Percentiles rank a stretch among this genome's conserved stretches.
These are phyloP conservation scores for Perkinsela sp. DNA, from an alignment of 208 protist species.

Conservation along the genomic window DNA sequence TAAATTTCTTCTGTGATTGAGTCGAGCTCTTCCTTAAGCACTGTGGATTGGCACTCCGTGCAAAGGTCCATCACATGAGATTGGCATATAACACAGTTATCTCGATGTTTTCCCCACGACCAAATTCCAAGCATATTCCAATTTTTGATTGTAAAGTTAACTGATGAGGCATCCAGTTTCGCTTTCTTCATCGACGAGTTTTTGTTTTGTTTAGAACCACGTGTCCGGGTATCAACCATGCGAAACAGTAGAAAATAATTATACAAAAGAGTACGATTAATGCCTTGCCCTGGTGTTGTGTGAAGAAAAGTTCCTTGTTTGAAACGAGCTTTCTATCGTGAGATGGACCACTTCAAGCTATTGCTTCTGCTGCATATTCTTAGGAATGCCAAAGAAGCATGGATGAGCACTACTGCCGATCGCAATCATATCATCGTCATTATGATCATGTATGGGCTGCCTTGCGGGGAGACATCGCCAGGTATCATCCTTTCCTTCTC, in stretches of 20 bases:
- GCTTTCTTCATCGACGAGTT: no score
- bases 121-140: conserved; percentile 94
- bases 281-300: no score
- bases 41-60: conserved; percentile 91
- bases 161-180: no score
- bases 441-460: neutral
- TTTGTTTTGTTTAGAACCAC: no score
- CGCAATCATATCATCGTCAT: neutral
- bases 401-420: neutral
- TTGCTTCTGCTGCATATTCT: neutral
- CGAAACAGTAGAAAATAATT: no score
- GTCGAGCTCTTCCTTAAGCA: no score
- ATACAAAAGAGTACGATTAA: no score
- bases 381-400: neutral
- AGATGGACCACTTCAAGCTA: no score
- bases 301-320: no score
- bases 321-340: no score
- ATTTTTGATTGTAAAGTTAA: conserved; percentile 72
- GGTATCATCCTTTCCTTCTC: neutral
- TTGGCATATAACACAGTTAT: conserved; percentile 92
- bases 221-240: no score
- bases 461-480: neutral
- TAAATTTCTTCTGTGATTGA: no score
- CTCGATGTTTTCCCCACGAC: conserved; percentile 89
- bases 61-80: conserved; percentile 96